phyloP scores from a whole-genome alignment of 2,329 filamentous ascomycete genomes.

The Cucurbitaria berberidis region DNA sequence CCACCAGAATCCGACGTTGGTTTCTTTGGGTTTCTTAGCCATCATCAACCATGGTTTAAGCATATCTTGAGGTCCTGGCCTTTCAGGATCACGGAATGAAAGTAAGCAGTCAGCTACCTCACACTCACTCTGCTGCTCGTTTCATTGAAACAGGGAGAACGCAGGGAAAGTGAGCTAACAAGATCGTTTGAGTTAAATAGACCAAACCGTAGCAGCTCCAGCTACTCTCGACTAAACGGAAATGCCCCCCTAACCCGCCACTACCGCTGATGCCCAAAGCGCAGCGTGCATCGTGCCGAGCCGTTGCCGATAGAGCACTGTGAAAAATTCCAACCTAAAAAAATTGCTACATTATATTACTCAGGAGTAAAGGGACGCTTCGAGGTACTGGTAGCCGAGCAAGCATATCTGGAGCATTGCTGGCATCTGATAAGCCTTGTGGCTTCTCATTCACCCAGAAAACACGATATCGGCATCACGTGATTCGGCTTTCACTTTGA shows the following conservation, averaged over 20 bases:
- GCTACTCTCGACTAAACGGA: not conserved
- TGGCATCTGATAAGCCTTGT: slow-evolving; percentile 14
- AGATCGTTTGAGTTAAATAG: not conserved
- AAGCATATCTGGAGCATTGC: slow-evolving; percentile 9
- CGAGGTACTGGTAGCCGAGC: slow-evolving; percentile 9
- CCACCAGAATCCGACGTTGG: not conserved
- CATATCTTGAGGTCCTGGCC: not conserved
- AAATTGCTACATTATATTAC: not conserved
- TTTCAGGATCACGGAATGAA: not conserved
- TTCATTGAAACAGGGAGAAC: not conserved
- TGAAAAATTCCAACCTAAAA: slow-evolving; percentile 14
- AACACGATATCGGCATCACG: slow-evolving; percentile 17
- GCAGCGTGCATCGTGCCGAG: slow-evolving; percentile 20
- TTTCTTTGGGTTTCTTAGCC: too few relatives aligned
- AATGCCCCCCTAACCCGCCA: slow-evolving; percentile 3
- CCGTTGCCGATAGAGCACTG: slow-evolving; percentile 18
- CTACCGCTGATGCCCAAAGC: slow-evolving; percentile 15
- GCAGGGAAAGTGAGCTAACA: not conserved
- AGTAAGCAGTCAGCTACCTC: not conserved
- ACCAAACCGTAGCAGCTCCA: not conserved
- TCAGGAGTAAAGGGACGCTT: not conserved
- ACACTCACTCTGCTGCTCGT: not conserved
- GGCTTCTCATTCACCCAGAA: slow-evolving; percentile 11
- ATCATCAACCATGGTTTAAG: not conserved
- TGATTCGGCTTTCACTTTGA: slow-evolving; percentile 14